Base-by-base conservation (phyloP, 192 early-diverging fungal species). In the Backusella sp. region DNA sequence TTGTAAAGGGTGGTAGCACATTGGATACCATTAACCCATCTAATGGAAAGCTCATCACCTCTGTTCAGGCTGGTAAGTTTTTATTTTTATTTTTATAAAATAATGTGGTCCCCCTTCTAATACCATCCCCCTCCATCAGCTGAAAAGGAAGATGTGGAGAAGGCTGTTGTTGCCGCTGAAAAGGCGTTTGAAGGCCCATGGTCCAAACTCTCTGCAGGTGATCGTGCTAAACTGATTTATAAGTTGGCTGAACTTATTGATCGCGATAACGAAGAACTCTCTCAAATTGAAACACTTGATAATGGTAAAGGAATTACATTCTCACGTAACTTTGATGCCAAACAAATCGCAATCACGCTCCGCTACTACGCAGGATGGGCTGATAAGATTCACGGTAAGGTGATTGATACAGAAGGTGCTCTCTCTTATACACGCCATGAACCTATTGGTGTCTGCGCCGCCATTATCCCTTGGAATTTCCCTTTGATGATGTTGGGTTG, bases 291-390 rank as follows among this genome's bases (percentile, higher is more conserved):
- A 49, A 66, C 74, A 21, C 30, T 83, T 46, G 93, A 94, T 79
- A 91, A 91, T 70, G 94, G 93, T 23, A 94, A 94, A 77, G 86
- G 92, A 4, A 67, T 68, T 52, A 68, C 72, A 15, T 79, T 90
- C 15, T 89, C 92, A 37, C 68, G 77, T 17, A 44, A 34, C 65
- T 75, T 84, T 26, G 94, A 94, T 74, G 87, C 92, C 32, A 86
- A 88, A 3, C 68, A 73, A 46, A 84, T 88, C 17, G 78, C 88
- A n/a, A 83, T 83, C 37, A 87, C 86, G 72, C 90, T 93, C 80
- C 85, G 92, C 66, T 92, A 93, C 83, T 96, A 89, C 87, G 92
- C 95, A 11, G 83, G 88, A n/a, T 86, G 77, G 68, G 85, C 91
- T 11, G 81, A 88, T 23, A 89, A 94, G 84, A 77, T 89, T 15